Conservation (phyloP, 2,329 filamentous ascomycete species). For the Fusarium hostae region DNA sequence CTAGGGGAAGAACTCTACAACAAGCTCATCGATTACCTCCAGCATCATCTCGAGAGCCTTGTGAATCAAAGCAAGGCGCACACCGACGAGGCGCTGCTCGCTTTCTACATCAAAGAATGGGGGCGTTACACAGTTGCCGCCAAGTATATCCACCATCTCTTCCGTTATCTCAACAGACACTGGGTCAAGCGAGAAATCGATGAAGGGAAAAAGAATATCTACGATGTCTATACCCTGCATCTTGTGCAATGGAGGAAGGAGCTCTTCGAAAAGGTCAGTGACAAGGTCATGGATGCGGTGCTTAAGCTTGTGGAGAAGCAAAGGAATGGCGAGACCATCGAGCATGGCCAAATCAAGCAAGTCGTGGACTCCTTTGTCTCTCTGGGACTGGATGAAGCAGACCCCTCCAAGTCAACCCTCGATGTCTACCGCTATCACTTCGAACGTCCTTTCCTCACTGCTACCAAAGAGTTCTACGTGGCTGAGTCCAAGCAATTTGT, state of each 20-base stretch:
- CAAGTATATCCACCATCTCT: constrained; percentile 97
- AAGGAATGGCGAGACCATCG: constrained; percentile 96
- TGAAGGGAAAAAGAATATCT: constrained; percentile 97
- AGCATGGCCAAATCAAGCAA: constrained; percentile 95
- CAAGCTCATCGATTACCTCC: constrained; percentile 87
- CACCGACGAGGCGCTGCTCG: constrained; percentile 87
- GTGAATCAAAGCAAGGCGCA: constrained; percentile 80
- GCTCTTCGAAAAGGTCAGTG: constrained; percentile 84
- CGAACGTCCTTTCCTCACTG: constrained; percentile 88
- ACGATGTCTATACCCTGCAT: constrained; percentile 97
- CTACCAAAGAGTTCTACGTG: constrained; percentile 87
- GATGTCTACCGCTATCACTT: constrained; percentile 95
- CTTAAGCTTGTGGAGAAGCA: constrained; percentile 97
- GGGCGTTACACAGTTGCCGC: constrained; percentile 93
- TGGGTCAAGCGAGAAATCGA: constrained; percentile 99
- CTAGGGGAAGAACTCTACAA: constrained; percentile 96
- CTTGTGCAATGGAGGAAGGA: constrained; percentile 95
- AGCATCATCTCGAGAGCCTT: constrained; percentile 77
- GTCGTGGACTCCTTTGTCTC: constrained; percentile 98
- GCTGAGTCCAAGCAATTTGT: constrained; percentile 94
- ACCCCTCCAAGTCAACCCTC: constrained; percentile 91
- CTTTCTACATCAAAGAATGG: constrained; percentile 98
- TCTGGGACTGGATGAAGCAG: constrained; percentile 90
- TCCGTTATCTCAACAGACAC: constrained; percentile 94
- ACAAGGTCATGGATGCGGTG: constrained; percentile 94